Conservation (phyloP, 208 protist genomes). For the Trypanosoma vivax region DNA sequence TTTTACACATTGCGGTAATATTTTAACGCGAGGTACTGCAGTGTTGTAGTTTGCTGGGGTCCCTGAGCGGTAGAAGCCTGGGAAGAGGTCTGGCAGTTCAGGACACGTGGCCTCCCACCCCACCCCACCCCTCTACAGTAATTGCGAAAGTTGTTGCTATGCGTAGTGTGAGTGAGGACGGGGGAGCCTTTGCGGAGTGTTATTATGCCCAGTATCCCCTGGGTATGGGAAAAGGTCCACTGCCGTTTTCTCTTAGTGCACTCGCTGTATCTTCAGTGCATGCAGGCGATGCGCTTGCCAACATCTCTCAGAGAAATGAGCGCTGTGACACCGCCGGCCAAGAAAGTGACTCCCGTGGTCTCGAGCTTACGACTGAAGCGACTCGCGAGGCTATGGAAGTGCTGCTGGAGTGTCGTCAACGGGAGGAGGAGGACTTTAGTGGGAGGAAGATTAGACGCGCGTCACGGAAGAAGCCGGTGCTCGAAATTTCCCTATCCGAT, state of each 20-base stretch:
- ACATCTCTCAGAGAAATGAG: neutral
- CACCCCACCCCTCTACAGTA: no score
- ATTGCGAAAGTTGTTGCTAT: no score
- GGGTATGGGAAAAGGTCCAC: constrained; percentile 31
- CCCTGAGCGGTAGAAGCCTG: no score
- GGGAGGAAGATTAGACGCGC: constrained; percentile 11
- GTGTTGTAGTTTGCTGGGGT: no score
- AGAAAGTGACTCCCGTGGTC: neutral
- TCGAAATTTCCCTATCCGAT: constrained; percentile 19
- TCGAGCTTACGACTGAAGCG: constrained; percentile 28
- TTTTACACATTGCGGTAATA: no score
- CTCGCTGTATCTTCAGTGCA: neutral
- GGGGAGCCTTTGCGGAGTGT: constrained; percentile 61
- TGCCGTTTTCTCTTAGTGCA: constrained; percentile 4
- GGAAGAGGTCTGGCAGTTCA: no score
- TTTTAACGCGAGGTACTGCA: no score
- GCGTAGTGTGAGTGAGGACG: constrained; percentile 22
- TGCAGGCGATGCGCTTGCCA: neutral
- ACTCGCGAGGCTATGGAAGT: constrained; percentile 28
- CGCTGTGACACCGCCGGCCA: neutral
- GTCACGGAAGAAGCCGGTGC: constrained; percentile 2
- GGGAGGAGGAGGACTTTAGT: constrained; percentile 28
- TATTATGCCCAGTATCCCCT: constrained; percentile 58
- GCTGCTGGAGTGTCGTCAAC: constrained; percentile 15
- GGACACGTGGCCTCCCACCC: no score